These are phyloP conservation scores for Trifolium pratense DNA, from an alignment of 306 rosid genomes.

Conservation along the genomic window DNA sequence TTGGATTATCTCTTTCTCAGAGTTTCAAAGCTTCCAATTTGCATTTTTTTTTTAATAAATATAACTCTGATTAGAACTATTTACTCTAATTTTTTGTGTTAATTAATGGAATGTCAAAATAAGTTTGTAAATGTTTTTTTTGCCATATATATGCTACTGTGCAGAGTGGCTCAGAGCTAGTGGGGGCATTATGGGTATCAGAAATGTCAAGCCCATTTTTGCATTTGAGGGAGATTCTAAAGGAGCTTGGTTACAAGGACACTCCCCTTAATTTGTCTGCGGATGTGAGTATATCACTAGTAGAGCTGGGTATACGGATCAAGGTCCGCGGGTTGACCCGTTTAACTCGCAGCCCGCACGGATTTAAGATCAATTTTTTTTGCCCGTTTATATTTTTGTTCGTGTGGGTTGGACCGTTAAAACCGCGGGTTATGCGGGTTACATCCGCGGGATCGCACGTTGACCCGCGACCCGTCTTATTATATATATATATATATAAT, in stretches of 20 bases:
- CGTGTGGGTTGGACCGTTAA: too few relatives aligned
- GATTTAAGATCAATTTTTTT: too few relatives aligned
- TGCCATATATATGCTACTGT: neutral
- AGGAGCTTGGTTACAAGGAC: constrained; percentile 80
- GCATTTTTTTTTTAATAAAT: neutral
- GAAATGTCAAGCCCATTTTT: constrained; percentile 92
- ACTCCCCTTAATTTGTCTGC: constrained; percentile 72
- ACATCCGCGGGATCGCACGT: too few relatives aligned
- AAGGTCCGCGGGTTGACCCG: too few relatives aligned
- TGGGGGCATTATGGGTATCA: constrained; percentile 75
- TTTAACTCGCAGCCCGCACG: too few relatives aligned
- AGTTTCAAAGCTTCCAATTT: neutral
- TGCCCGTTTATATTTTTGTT: too few relatives aligned
- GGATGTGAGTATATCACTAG: constrained; percentile 62
- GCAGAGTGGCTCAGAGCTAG: constrained; percentile 85
- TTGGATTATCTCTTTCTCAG: constrained; percentile 7
- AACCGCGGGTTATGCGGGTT: too few relatives aligned
- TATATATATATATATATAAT: too few relatives aligned
- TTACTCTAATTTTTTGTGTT: neutral
- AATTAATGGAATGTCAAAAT: neutral
- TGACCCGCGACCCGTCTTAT: too few relatives aligned
- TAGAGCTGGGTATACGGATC: too few relatives aligned
- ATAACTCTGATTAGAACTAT: neutral
- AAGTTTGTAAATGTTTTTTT: neutral
- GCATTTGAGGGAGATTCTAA: constrained; percentile 77